Percentiles rank a stretch among this genome's conserved stretches.
These are phyloP conservation scores for Entrophospora sp. DNA, from an alignment of 192 early-diverging fungal genomes.

Conservation along the genomic window DNA sequence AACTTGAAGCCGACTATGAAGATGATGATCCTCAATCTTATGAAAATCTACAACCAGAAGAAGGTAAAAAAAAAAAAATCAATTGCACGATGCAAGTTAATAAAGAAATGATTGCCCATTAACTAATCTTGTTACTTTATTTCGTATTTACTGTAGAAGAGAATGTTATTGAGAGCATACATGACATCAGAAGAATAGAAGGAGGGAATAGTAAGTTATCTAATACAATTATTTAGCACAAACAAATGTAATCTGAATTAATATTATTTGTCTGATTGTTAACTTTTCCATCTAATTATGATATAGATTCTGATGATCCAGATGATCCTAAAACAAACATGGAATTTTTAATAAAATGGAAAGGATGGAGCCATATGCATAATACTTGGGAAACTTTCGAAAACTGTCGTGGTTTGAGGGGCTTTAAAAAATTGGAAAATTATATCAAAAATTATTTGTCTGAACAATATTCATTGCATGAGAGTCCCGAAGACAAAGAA, in stretches of 20 bases:
- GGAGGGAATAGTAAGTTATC: constrained; percentile 23
- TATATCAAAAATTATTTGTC: constrained; percentile 46
- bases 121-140: background rate
- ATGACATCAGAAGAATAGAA: constrained; percentile 35
- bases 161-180: constrained; percentile 49
- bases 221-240: background rate
- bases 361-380: constrained; percentile 78
- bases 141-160: constrained; percentile 29
- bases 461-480: background rate
- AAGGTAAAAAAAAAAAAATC: constrained; percentile 7
- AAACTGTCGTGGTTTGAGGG: constrained; percentile 64
- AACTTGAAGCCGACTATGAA: constrained; percentile 26
- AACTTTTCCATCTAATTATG: constrained; percentile 8
- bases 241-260: background rate
- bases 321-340: constrained; percentile 46
- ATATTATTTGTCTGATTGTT: background rate
- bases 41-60: background rate
- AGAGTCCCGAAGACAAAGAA: constrained; percentile 75
- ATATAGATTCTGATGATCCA: constrained; percentile 25
- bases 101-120: too few species aligned
- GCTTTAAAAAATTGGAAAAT: constrained; percentile 83
- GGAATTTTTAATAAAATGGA: constrained; percentile 94
- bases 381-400: constrained; percentile 81
- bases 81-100: too few species aligned
- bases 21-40: constrained; percentile 12